phyloP scores from a whole-genome alignment of 2,329 filamentous ascomycete species.

The Hypomyces rosellus region DNA sequence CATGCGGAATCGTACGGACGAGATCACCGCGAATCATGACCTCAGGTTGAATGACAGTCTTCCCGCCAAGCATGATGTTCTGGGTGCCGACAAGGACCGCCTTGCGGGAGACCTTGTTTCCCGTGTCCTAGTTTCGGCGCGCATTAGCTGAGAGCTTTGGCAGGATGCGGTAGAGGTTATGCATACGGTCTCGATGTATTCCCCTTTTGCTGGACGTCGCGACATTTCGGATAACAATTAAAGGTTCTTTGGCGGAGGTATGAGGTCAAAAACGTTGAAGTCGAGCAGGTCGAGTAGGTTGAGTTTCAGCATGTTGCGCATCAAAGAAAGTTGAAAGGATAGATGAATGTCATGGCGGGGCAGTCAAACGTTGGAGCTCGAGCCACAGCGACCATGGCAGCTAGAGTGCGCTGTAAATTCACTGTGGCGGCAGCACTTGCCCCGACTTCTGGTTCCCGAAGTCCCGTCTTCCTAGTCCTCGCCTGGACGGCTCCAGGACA shows the following conservation, averaged over 20 bases:
- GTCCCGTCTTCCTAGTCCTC: too few species aligned
- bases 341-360: neutral
- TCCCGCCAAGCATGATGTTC: slow-evolving; percentile 95
- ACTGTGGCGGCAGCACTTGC: too few species aligned
- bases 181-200: slow-evolving; percentile 93
- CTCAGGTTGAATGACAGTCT: slow-evolving; percentile 91
- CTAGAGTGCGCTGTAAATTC: too few species aligned
- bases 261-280: too few species aligned
- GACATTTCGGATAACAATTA: slow-evolving; percentile 51
- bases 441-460: too few species aligned
- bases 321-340: neutral
- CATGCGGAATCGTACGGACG: slow-evolving; percentile 48
- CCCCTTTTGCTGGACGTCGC: slow-evolving; percentile 71
- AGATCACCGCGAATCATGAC: slow-evolving; percentile 92
- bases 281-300: too few species aligned
- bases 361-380: neutral
- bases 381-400: too few species aligned
- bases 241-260: too few species aligned
- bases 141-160: slow-evolving; percentile 2
- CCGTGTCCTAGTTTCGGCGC: slow-evolving; percentile 64
- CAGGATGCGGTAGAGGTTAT: neutral
- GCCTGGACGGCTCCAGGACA: too few species aligned
- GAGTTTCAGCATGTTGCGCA: too few species aligned
- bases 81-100: slow-evolving; percentile 89
- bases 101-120: slow-evolving; percentile 95